Conservation (phyloP, 148 eudicot species). For the Pouteria glomerata region DNA sequence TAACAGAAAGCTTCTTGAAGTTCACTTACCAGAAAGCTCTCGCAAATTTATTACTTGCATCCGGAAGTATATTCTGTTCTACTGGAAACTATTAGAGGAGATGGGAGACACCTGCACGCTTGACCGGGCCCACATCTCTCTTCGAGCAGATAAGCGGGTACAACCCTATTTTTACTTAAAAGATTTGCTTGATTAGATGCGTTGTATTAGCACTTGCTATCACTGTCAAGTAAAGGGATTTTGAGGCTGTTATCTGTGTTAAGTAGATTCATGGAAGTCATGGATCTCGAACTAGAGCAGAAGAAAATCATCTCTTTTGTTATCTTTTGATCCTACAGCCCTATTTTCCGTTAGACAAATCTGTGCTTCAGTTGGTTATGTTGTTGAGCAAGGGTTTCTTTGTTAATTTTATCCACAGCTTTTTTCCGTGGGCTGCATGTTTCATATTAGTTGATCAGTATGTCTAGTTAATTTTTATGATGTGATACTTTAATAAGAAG, state of each 20-base stretch:
- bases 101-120: conserved; percentile 76
- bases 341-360: not conserved
- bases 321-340: not conserved
- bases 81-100: conserved; percentile 85
- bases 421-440: no score
- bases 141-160: conserved; percentile 97
- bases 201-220: not conserved
- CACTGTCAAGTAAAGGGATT: not conserved
- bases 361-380: conserved; percentile 2
- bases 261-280: conserved; percentile 1
- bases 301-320: not conserved
- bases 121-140: conserved; percentile 81
- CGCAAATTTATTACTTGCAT: conserved; percentile 94
- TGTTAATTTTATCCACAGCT: no score
- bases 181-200: not conserved
- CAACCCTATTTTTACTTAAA: conserved; percentile 1
- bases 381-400: conserved; percentile 1
- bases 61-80: conserved; percentile 83
- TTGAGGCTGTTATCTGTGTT: not conserved
- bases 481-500: not conserved
- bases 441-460: no score
- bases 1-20: conserved; percentile 76
- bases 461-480: not conserved
- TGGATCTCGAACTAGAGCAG: not conserved
- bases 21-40: conserved; percentile 90